Evolutionary conservation across 495 filamentous ascomycete species (phyloP).

Genomic region (Beverwykella pulmonaria): DNA sequence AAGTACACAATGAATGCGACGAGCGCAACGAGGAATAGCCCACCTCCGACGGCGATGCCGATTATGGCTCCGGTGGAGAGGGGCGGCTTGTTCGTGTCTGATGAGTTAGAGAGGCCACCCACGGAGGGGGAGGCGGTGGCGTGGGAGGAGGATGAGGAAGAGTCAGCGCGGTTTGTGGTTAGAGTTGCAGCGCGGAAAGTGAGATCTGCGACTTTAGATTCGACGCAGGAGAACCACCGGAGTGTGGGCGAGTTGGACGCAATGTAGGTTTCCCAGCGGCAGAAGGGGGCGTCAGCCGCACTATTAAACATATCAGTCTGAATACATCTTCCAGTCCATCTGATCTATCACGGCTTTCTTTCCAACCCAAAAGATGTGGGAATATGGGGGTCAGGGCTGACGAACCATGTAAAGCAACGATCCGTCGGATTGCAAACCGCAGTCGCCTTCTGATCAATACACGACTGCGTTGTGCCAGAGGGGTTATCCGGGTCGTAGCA

Average conservation of each 20-base stretch:
- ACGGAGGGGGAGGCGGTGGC: too few relatives aligned
- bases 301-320: neutral
- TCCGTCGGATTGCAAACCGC: constrained; percentile 22
- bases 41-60: constrained; percentile 14
- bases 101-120: neutral
- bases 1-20: constrained; percentile 12
- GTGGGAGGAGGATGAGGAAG: too few relatives aligned
- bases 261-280: constrained; percentile 29
- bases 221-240: constrained; percentile 28
- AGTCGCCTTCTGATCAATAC: constrained; percentile 17
- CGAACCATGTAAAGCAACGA: constrained; percentile 31
- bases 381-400: neutral
- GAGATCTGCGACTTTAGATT: constrained; percentile 10
- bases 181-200: constrained; percentile 25
- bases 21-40: constrained; percentile 1
- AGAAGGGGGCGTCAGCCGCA: constrained; percentile 13
- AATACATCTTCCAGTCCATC: neutral
- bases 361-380: too few relatives aligned
- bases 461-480: constrained; percentile 25
- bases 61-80: constrained; percentile 23
- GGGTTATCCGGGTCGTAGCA: constrained; percentile 34
- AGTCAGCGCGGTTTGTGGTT: constrained; percentile 11
- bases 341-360: too few relatives aligned
- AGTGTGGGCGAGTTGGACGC: constrained; percentile 20
- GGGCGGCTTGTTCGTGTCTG: neutral